phyloP scores from a whole-genome alignment of 1,284 basidiomycete genomes.

The Anthracocystis panici-leucophaei region DNA sequence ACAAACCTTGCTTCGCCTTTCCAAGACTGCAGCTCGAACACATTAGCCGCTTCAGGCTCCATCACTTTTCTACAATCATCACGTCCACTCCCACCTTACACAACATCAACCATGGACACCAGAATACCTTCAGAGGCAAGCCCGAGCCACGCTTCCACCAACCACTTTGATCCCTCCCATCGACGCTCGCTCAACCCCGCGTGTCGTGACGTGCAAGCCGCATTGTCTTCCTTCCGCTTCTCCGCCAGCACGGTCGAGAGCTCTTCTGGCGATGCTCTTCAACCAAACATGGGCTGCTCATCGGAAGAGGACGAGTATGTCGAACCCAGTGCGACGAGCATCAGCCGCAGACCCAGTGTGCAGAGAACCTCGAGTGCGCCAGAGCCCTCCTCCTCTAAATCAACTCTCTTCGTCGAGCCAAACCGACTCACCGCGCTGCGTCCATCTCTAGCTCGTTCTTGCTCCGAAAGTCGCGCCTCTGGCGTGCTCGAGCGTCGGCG shows the following conservation, averaged over 20 bases:
- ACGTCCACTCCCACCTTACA: not conserved
- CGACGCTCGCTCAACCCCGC: constrained; percentile 29
- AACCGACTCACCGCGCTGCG: constrained; percentile 12
- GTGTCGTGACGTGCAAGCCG: constrained; percentile 31
- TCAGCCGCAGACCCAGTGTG: constrained; percentile 43
- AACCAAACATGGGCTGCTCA: not conserved
- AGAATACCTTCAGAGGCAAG: constrained; percentile 27
- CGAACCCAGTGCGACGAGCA: constrained; percentile 24
- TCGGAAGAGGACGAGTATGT: constrained; percentile 29
- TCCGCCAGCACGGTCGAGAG: constrained; percentile 26
- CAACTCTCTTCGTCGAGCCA: constrained; percentile 31
- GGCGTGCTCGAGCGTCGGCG: constrained; percentile 46
- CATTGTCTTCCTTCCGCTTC: constrained; percentile 41
- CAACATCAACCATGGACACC: constrained; percentile 14
- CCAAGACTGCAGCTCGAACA: not conserved
- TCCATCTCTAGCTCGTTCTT: constrained; percentile 36
- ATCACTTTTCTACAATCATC: not conserved
- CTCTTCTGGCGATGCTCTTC: constrained; percentile 3
- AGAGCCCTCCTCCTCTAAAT: constrained; percentile 28
- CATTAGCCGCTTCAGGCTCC: not conserved
- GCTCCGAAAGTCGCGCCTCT: constrained; percentile 43
- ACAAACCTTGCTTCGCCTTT: not conserved
- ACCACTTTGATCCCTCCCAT: constrained; percentile 20
- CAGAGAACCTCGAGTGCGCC: constrained; percentile 46
- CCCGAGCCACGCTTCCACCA: constrained; percentile 13